These are phyloP conservation scores for Lepidium aucheri DNA, from an alignment of 345 rosid genomes.

Conservation along the genomic window DNA sequence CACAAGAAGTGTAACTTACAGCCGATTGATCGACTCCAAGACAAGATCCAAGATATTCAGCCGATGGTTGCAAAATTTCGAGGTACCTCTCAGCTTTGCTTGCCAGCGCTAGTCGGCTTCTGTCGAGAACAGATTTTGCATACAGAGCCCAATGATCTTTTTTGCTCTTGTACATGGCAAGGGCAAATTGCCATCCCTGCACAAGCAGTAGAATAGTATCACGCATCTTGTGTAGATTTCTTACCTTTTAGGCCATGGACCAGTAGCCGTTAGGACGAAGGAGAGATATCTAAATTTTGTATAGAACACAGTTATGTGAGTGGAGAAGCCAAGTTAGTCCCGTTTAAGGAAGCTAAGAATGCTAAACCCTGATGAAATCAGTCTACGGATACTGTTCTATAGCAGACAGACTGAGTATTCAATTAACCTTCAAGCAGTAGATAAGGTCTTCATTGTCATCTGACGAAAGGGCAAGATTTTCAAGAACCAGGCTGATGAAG, in stretches of 20 bases:
- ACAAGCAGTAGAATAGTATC: constrained; percentile 20
- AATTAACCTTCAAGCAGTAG: constrained; percentile 85
- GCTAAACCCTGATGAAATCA: not conserved
- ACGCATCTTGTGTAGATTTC: not conserved
- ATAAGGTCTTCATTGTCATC: constrained; percentile 93
- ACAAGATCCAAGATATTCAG: constrained; percentile 83
- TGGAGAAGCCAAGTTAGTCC: not conserved
- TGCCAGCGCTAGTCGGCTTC: constrained; percentile 85
- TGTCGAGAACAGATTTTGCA: constrained; percentile 92
- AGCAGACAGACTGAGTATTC: constrained; percentile 10
- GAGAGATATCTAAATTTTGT: not conserved
- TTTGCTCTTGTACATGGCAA: constrained; percentile 51
- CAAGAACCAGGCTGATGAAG: constrained; percentile 73
- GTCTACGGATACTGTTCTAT: not conserved
- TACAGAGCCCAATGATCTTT: constrained; percentile 74
- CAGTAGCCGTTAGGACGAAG: not conserved
- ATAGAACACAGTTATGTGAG: not conserved
- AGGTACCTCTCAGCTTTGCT: constrained; percentile 88
- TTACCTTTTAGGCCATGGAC: not conserved
- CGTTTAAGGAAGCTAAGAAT: not conserved
- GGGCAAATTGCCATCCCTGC: constrained; percentile 83
- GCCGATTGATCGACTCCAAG: constrained; percentile 84
- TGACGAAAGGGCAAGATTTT: constrained; percentile 85
- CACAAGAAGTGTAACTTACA: constrained; percentile 43
- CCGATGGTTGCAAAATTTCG: constrained; percentile 84